Conservation (phyloP, 345 rosid genomes). For the Rubroshorea leprosula region DNA sequence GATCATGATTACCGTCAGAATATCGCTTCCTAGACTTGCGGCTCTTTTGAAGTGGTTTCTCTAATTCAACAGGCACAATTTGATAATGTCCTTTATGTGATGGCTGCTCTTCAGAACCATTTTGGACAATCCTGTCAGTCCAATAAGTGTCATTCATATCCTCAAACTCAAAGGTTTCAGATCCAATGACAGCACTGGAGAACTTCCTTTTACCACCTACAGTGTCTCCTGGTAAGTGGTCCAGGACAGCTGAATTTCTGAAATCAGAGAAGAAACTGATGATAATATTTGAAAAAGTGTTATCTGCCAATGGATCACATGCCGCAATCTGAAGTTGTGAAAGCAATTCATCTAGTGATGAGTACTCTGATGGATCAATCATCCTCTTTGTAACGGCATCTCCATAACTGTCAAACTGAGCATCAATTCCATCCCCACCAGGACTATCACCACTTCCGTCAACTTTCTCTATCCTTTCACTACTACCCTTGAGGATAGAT, state of each 20-base stretch:
- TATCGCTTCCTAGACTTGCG: slow-evolving; percentile 57
- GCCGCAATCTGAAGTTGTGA: slow-evolving; percentile 65
- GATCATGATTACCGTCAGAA: slow-evolving; percentile 39
- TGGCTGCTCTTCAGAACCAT: slow-evolving; percentile 83
- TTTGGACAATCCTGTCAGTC: slow-evolving; percentile 83
- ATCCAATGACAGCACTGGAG: slow-evolving; percentile 34
- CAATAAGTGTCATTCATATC: slow-evolving; percentile 91
- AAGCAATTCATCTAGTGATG: slow-evolving; percentile 59
- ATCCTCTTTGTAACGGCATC: slow-evolving; percentile 32
- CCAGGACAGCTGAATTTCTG: slow-evolving; percentile 51
- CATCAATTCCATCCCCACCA: slow-evolving; percentile 37
- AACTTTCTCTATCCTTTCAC: slow-evolving; percentile 31
- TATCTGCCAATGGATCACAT: slow-evolving; percentile 45
- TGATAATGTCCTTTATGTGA: slow-evolving; percentile 37
- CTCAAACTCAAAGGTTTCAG: slow-evolving; percentile 88
- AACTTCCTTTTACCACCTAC: slow-evolving; percentile 40
- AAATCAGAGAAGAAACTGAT: slow-evolving; percentile 69
- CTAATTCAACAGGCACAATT: slow-evolving; percentile 45
- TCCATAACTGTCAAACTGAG: slow-evolving; percentile 25
- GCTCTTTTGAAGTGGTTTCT: slow-evolving; percentile 43
- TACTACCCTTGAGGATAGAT: slow-evolving; percentile 46
- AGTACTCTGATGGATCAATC: slow-evolving; percentile 32
- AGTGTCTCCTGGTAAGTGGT: slow-evolving; percentile 33
- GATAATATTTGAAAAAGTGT: slow-evolving; percentile 39
- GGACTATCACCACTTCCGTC: slow-evolving; percentile 21